Conservation (phyloP, 192 early-diverging fungal species). For the Chytriomyces sp. region DNA sequence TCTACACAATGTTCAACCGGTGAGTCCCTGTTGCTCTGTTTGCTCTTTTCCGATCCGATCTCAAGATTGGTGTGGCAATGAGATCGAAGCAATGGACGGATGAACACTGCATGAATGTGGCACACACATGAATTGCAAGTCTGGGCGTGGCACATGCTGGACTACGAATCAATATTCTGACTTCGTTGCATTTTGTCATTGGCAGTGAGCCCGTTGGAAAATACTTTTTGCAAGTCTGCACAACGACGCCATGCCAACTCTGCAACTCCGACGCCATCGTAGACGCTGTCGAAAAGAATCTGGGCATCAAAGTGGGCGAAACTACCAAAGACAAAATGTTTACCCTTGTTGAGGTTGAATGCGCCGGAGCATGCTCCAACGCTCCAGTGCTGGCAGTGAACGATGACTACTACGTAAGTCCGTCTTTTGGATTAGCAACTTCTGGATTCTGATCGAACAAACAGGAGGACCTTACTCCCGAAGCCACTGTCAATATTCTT, state of each 20-base stretch:
- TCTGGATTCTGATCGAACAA: background rate
- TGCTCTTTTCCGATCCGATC: no score
- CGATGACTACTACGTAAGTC: constrained; percentile 91
- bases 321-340: constrained; percentile 93
- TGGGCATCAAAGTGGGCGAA: constrained; percentile 92
- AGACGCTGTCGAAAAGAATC: constrained; percentile 81
- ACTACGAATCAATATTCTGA: background rate
- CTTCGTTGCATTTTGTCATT: background rate
- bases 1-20: constrained; percentile 99
- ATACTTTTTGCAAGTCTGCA: constrained; percentile 98
- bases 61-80: no score
- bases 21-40: constrained; percentile 27
- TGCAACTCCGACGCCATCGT: constrained; percentile 92
- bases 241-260: constrained; percentile 96
- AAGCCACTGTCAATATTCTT: constrained; percentile 85
- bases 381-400: constrained; percentile 97
- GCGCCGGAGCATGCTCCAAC: constrained; percentile 98
- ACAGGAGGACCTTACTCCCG: constrained; percentile 94
- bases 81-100: constrained; percentile 1
- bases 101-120: background rate
- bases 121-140: background rate
- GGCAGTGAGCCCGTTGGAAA: constrained; percentile 94
- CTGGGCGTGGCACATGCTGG: background rate
- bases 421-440: background rate
- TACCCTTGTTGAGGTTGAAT: constrained; percentile 99